These are phyloP conservation scores for Penicillium goetzii DNA, from an alignment of 495 filamentous ascomycete genomes.

Conservation along the genomic window DNA sequence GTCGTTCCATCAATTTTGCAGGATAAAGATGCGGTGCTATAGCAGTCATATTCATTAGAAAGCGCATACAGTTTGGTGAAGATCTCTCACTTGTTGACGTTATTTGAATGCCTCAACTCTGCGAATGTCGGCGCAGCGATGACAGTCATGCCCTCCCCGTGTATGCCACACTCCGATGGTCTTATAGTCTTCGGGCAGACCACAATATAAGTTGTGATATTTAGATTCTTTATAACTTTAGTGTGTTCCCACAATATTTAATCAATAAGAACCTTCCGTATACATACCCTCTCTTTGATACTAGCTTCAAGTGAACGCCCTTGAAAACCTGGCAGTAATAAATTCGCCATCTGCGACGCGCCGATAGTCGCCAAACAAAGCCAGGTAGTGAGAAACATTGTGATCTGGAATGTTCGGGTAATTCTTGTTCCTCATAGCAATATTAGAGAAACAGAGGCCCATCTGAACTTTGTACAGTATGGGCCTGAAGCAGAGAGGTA, in stretches of 20 bases:
- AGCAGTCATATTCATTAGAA: background rate
- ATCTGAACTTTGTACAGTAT: background rate
- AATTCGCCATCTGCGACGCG: background rate
- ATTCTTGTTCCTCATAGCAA: too few relatives aligned
- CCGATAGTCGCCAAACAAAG: background rate
- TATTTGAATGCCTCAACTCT: background rate
- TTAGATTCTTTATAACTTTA: background rate
- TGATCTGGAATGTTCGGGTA: background rate
- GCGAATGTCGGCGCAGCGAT: background rate
- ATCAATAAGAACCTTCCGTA: background rate
- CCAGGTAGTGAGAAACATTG: background rate
- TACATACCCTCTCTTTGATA: conserved; percentile 1
- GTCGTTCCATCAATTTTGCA: background rate
- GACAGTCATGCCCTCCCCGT: background rate
- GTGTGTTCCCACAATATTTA: background rate
- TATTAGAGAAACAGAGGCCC: background rate
- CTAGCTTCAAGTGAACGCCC: background rate
- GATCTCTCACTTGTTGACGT: background rate
- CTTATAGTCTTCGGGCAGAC: background rate
- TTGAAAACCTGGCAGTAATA: background rate
- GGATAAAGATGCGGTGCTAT: background rate
- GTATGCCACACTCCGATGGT: background rate
- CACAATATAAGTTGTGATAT: background rate
- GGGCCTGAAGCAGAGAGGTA: background rate
- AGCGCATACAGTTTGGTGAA: background rate